phyloP scores from a whole-genome alignment of 1,284 basidiomycete genomes.

The Moesziomyces aphidis region DNA sequence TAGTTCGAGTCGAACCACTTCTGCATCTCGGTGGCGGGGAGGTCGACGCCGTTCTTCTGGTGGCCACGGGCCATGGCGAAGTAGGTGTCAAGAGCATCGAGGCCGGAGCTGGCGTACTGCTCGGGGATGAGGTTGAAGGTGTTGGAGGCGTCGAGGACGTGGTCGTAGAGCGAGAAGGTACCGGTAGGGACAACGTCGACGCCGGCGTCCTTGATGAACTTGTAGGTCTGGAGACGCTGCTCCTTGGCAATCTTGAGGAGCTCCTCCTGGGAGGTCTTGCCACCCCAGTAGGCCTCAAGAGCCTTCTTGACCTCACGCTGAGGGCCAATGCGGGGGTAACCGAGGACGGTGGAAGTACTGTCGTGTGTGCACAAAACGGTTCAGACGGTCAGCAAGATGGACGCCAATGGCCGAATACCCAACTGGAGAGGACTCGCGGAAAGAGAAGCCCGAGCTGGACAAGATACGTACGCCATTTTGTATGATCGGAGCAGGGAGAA shows the following conservation, averaged over 20 bases:
- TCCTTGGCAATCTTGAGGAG: slow-evolving; percentile 89
- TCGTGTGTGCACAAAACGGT: not conserved
- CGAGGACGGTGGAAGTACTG: slow-evolving; percentile 73
- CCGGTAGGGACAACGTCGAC: slow-evolving; percentile 95
- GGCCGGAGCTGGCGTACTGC: slow-evolving; percentile 87
- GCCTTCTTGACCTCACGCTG: slow-evolving; percentile 99
- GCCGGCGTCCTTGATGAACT: slow-evolving; percentile 84
- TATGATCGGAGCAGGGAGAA: slow-evolving; percentile 15
- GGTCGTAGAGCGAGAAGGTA: slow-evolving; percentile 98
- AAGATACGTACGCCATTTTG: slow-evolving; percentile 45
- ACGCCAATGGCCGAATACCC: not conserved
- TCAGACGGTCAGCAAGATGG: not conserved
- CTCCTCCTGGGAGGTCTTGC: slow-evolving; percentile 88
- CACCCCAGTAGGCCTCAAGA: slow-evolving; percentile 83
- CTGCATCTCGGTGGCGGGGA: slow-evolving; percentile 99
- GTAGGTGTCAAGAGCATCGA: slow-evolving; percentile 93
- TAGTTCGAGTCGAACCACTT: slow-evolving; percentile 99
- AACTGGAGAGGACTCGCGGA: too few relatives aligned
- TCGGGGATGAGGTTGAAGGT: slow-evolving; percentile 97
- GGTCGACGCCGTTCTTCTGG: slow-evolving; percentile 90
- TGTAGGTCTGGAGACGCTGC: slow-evolving; percentile 91
- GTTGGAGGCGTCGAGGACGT: slow-evolving; percentile 96
- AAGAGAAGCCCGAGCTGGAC: too few relatives aligned
- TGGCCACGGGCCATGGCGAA: slow-evolving; percentile 95
- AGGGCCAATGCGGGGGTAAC: slow-evolving; percentile 96